Base-by-base conservation (phyloP, 1,284 basidiomycete species). In the Leccinum pachyderme region DNA sequence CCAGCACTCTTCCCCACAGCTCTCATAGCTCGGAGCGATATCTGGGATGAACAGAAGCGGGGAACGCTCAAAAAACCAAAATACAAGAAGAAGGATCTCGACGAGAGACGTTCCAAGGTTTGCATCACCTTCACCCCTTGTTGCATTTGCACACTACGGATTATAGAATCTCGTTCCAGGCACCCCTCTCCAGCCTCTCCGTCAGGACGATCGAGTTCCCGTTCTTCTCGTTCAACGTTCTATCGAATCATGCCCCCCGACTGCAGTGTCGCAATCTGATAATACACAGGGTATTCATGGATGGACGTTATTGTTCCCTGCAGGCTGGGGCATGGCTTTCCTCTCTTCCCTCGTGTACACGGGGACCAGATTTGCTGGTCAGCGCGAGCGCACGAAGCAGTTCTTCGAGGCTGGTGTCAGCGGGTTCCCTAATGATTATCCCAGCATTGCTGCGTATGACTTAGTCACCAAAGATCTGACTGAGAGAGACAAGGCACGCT, bases 301-400 rank as follows among this genome's bases (percentile, higher is more conserved):
- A 33, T 96, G 89, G 87, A 92, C 86, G 2, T 73, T 98, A 5
- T 75, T 95, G 27, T 71, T 95, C 31, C 94, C 95, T 2, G 77
- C 83, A 2, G 91, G 91, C 8, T 98, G 93, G 93, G 79, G 82
- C 1, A 94, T 93, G 87, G 78, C 93, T 1, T 91, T 97, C 72
- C 83, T 92, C 58, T 80, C 80, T 27, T 94, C 93, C 0, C 80
- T 98, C 43, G 78, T 81, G 7, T 85, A 86, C 70, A 92, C 93
- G 1, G 87, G 88, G 24, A 89, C 89, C 0, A 86, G 91, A 4
- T 80, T 95, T 7, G 88, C 80, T 2, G 94, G 94, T 1, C 84
- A 94, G 62, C 81, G 84, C 18, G 91, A 96, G 66, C 80, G 85
- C 22, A 78, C 80, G 60, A 84, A 84, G 3, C 90, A 93, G 63